Evolutionary conservation across 129 eudicot genomes (phyloP), one percentile per base, ranked within the genome.

Genomic region (Chrysanthemum makinoi): DNA sequence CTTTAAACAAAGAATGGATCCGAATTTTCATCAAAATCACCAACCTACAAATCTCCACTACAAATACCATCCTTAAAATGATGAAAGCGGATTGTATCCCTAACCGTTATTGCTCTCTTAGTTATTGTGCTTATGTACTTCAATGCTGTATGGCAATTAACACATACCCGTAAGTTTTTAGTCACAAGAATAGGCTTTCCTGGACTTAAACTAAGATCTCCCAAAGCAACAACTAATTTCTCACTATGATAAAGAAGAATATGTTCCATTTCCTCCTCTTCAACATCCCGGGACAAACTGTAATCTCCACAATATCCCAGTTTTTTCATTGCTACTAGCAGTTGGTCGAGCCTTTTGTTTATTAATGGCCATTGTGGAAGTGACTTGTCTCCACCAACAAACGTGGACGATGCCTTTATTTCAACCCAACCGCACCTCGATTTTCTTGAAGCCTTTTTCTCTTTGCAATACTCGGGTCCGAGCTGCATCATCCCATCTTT

Each of bases 401-500:
- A 93, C 16, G 65, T 89, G 96, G 49, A 89, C 68, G 2, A 17
- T 57, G 28, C 98, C 92, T 93, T 79, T 71, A 89, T 77, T 79
- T 89, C 96, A 72, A 93, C 84, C 98, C 98, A 93, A 77, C 98
- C 89, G 74, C 96, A 89, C 51, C 98, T 96, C 0, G 98, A 46
- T 80, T 82, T 93, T 93, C 80, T 79, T 81, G 60, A 85, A 89
- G 30, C 96, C 98, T 44, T 70, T 26, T 55, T 80, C 91, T 75
- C 77, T 80, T 77, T 93, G 98, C 78, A 79, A 64, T 72, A 79
- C 87, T 74, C 96, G 87, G 72, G 91, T 83, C 58, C 78, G 76
- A 8, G 90, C 98, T 53, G 98, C 98, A 74, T 87, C 98, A 20
- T 81, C 88, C 92, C 95, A 93, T 76, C 98, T 83, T 71, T 85